Evolutionary conservation across 192 early-diverging fungal species (phyloP), one percentile per base, ranked within the genome.

Genomic region (Coemansia sp.): DNA sequence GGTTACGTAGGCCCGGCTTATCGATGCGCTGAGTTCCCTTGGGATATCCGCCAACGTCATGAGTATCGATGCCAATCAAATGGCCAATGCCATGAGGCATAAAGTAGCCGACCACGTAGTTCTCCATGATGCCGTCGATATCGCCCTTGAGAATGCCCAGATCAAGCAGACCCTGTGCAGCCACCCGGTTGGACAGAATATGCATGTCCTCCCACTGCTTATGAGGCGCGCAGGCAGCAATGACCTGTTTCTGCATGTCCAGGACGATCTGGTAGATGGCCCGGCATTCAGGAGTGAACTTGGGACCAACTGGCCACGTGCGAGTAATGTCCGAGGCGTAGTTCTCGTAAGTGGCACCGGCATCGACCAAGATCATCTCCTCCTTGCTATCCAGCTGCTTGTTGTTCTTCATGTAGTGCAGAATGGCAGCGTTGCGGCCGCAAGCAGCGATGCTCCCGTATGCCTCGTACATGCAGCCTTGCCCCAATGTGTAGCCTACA

Each of bases 81-180:
- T 96, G 93, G 10, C 93, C 93, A 14, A 91, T 79, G 37, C 94
- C 94, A 46, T 97, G 94, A 7, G 94, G 94, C 81, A 88, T 92
- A 64, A 94, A 93, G 60, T 86, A 77, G 5, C 86, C 89, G 17
- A 85, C 81, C 26, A 93, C 81, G 57, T 86, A 74, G 61, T 88
- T 80, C 15, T 76, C 79, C 23, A 87, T 28, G 9, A 94, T 80
- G 10, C 81, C 76, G 7, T 75, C 66, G 21, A 81, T 17, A 18
- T 63, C 64, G 56, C 92, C 93, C 23, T 79, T 64, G 37, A 94
- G 75, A 36, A 97, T 83, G 16, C 91, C 92, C 20, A 82, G 62
- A 28, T 81, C 59, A 14, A 71, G 26, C 30, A 79, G 62, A 3
- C 81, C 76, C 40, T 76, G 53, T 20, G 90, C 66, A 1, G 93